These are phyloP conservation scores for Penicillium frequentans DNA, from an alignment of 2,329 filamentous ascomycete species.

Conservation along the genomic window DNA sequence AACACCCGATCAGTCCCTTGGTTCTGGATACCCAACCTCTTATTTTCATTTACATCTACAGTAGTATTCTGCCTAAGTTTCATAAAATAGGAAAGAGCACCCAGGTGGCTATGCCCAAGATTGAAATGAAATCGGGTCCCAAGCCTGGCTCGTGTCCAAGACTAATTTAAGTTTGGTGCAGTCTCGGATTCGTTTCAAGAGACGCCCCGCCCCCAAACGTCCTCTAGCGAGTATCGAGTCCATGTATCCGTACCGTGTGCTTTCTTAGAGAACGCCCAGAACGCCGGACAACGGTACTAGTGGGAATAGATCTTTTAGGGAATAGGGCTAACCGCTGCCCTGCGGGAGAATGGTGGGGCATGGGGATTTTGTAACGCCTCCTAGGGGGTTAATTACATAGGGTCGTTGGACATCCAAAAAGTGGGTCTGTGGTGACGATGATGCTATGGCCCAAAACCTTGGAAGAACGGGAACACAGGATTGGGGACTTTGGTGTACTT, in stretches of 20 bases:
- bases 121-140: not conserved
- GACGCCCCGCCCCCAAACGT: not conserved
- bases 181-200: not conserved
- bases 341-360: not conserved
- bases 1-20: slow-evolving; percentile 2
- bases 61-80: no score
- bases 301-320: not conserved
- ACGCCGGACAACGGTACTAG: not conserved
- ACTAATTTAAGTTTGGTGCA: not conserved
- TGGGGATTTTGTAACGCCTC: not conserved
- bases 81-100: no score
- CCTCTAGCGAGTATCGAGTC: not conserved
- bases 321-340: not conserved
- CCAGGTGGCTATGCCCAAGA: not conserved
- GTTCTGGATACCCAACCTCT: not conserved
- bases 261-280: not conserved
- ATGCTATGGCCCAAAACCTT: slow-evolving; percentile 2
- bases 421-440: slow-evolving; percentile 1
- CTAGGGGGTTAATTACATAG: not conserved
- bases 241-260: not conserved
- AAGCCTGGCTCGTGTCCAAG: not conserved
- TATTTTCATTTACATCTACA: no score
- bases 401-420: not conserved
- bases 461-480: not conserved
- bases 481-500: not conserved